Conservation (phyloP, 2,329 filamentous ascomycete species). For the Beauveria rudraprayagi region DNA sequence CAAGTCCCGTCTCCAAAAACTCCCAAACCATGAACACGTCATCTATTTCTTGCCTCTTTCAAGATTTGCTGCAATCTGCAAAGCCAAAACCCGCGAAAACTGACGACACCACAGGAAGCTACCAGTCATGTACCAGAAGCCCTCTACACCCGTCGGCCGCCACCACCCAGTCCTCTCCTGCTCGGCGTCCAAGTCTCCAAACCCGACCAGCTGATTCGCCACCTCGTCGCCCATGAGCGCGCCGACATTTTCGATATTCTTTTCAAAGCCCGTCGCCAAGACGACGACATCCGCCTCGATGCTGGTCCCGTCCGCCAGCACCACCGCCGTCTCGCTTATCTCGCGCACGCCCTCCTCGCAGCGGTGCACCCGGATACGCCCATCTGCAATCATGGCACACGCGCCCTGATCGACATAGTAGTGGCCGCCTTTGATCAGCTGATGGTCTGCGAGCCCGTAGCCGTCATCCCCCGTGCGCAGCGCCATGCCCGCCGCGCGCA, state of each 20-base stretch:
- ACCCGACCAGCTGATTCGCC: slow-evolving; percentile 24
- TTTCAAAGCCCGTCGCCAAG: slow-evolving; percentile 34
- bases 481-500: slow-evolving; percentile 32
- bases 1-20: too few relatives aligned
- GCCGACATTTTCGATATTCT: slow-evolving; percentile 27
- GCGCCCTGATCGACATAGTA: slow-evolving; percentile 37
- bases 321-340: slow-evolving; percentile 20
- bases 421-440: slow-evolving; percentile 31
- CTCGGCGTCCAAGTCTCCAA: slow-evolving; percentile 31
- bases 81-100: slow-evolving; percentile 27
- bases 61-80: slow-evolving; percentile 25
- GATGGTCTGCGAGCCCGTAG: slow-evolving; percentile 27
- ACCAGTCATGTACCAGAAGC: slow-evolving; percentile 32
- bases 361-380: slow-evolving; percentile 30
- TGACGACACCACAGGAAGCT: slow-evolving; percentile 27
- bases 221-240: slow-evolving; percentile 30
- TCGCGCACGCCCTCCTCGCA: slow-evolving; percentile 24
- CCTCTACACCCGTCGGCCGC: slow-evolving; percentile 28
- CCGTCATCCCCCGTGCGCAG: slow-evolving; percentile 29
- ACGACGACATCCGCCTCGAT: slow-evolving; percentile 34
- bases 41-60: too few relatives aligned
- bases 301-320: slow-evolving; percentile 25
- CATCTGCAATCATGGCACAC: slow-evolving; percentile 31
- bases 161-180: slow-evolving; percentile 20
- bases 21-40: too few relatives aligned